Base-by-base conservation (phyloP, 176 grass and related monocot genomes). In the Ampelocalamus luodianensis region DNA sequence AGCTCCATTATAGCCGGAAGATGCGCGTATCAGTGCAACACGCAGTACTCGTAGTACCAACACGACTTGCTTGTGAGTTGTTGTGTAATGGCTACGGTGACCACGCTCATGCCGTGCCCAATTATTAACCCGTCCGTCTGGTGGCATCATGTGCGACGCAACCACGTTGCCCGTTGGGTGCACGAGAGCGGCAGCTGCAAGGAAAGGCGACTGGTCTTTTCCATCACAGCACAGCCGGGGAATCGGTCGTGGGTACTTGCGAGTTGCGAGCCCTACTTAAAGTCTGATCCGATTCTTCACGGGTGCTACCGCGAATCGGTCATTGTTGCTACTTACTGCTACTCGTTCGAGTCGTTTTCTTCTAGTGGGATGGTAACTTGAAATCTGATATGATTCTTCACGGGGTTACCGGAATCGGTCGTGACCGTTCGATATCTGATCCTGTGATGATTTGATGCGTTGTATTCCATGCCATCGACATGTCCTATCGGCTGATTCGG, bases 241-340 rank as follows among this genome's bases (percentile, higher is more conserved):
- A 72, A 74, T 65, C 20, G 27, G 81, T 12, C 70, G 59, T 17
- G 4, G 40, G 14, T 14, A 29, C 15, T 20, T n/a, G 17, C 46
- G 26, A 18, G 27, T 4, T 17, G 14, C 27, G 1, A 55, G 56
- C 4, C 4, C 17, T 14, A 2, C 20, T 56, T 3, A 10, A 10
- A 58, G 38, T 59, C 48, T 50, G 59, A 58, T 65, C 81, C n/a
- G 65, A 24, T 45, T 51, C 65, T 24, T 79, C 87, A 79, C 74
- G 74, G 65, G 43, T 15, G 24, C 17, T 40, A 5, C 64, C 3
- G 18, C 77, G 8, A 36, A 15, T 10, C 12, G 4, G 73, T 78
- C 81, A 15, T 75, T 73, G 67, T 46, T 88, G 40, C 45, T 13
- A 0, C 6, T 8, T 10, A 5, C 56, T 24, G 0, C 55, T 23